A percentile compares a stretch with the other conserved stretches of the same genome.
phyloP scores from a whole-genome alignment of 495 filamentous ascomycete genomes.

The Neurospora africana region DNA sequence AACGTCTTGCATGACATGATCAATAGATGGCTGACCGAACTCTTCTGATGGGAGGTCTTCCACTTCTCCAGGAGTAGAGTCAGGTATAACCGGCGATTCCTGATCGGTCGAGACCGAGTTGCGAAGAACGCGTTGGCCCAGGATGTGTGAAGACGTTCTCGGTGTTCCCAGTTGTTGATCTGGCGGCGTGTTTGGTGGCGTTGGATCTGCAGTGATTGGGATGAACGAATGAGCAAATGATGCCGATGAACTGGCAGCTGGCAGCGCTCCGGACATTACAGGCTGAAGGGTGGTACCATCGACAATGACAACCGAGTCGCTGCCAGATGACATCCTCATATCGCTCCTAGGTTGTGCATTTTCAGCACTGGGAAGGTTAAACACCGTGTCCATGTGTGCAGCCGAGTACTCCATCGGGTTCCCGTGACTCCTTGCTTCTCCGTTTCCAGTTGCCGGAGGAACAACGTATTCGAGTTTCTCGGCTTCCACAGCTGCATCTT shows the following conservation, averaged over 20 bases:
- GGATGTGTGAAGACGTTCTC: slow-evolving; percentile 40
- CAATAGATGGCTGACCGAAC: slow-evolving; percentile 22
- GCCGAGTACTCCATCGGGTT: slow-evolving; percentile 28
- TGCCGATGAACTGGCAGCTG: slow-evolving; percentile 34
- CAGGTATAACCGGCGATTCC: slow-evolving; percentile 30
- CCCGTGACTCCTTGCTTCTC: not conserved
- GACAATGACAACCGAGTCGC: slow-evolving; percentile 80
- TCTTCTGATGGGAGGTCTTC: slow-evolving; percentile 20
- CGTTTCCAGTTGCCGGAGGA: slow-evolving; percentile 4
- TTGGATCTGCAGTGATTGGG: slow-evolving; percentile 32
- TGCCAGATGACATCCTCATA: slow-evolving; percentile 58
- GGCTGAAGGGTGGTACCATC: slow-evolving; percentile 50
- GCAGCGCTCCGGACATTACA: slow-evolving; percentile 37
- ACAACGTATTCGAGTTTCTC: slow-evolving; percentile 16
- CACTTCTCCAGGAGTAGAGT: slow-evolving; percentile 23
- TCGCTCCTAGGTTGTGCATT: slow-evolving; percentile 30
- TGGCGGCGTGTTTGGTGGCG: slow-evolving; percentile 45
- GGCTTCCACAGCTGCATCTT: slow-evolving; percentile 39
- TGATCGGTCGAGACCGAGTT: slow-evolving; percentile 20
- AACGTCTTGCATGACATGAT: slow-evolving; percentile 16
- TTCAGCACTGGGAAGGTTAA: slow-evolving; percentile 3
- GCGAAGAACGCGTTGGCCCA: slow-evolving; percentile 31
- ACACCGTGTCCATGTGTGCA: slow-evolving; percentile 26
- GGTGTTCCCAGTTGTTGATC: slow-evolving; percentile 30
- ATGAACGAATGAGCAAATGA: slow-evolving; percentile 39